Base-by-base conservation (phyloP, 1,284 basidiomycete genomes). In the Pisolithus thermaeus region DNA sequence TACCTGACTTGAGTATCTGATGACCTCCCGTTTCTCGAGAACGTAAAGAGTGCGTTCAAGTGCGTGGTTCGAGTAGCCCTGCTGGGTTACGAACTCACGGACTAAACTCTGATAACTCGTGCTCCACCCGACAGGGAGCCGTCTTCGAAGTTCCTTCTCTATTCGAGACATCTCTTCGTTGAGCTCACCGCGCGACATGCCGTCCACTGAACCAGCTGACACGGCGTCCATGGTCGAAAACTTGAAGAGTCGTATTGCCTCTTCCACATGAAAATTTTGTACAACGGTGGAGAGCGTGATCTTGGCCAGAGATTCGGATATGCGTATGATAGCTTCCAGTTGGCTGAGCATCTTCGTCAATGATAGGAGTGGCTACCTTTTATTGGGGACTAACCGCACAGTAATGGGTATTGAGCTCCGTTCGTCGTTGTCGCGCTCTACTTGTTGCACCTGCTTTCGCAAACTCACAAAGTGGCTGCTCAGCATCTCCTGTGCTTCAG, bases 211-310 rank as follows among this genome's bases (percentile, higher is more conserved):
- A 42, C 90, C 92, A 5, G 95, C 93, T 25, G 92, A 91, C 25
- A 99, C 95, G 23, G 97, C 97, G 68, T 99, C 93, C 96, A 99
- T 98, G 1, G 97, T 99, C 16, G 94, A 97, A 71, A 88, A 97
- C 62, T 97, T 97, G 85, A 99, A 99, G 25, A 99, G 73, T 6
- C 97, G 85, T 63, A 99, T 98, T 5, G 97, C 92, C 70, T 99
- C 97, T 67, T 99, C 95, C 35, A 99, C 97, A 61, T 99, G 96
- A 67, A 97, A 89, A 53, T 89, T 87, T 59, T 87, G 83, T 4
- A 99, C 97, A 4, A 86, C 80, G 0, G 92, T 80, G 2, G 87
- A 87, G 20, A 99, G 78, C 1, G 92, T 94, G 70, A 99, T 81
- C 68, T 99, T 99, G 28, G 96, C 95, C 16, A 98, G 76, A 3